Evolutionary conservation across 768 basidiomycete genomes (phyloP).

Genomic region (Sistotremastrum niveocremeum): DNA sequence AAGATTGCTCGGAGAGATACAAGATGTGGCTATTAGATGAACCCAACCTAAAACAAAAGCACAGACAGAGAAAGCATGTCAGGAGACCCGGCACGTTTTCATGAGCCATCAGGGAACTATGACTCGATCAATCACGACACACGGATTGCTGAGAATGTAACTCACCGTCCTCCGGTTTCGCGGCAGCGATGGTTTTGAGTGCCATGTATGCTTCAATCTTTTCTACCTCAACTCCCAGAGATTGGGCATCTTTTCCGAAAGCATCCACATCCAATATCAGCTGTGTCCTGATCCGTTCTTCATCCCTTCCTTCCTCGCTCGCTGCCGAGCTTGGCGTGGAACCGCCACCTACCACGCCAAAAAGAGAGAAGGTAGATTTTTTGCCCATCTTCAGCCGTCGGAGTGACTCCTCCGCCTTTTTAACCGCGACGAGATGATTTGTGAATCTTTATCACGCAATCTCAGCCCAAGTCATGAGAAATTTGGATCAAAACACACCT

Average conservation of each 20-base stretch:
- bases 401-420: constrained; percentile 85
- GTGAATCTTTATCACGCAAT: constrained; percentile 44
- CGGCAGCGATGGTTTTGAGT: constrained; percentile 22
- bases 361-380: constrained; percentile 66
- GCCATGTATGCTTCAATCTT: constrained; percentile 37
- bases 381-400: constrained; percentile 79
- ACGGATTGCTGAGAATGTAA: neutral
- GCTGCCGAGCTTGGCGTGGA: constrained; percentile 25
- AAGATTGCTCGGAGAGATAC: too few relatives aligned
- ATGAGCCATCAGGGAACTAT: too few relatives aligned
- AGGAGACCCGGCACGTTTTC: too few relatives aligned
- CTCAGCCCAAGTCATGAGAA: neutral
- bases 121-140: too few relatives aligned
- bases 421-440: constrained; percentile 66
- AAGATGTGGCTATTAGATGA: too few relatives aligned
- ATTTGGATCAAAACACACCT: constrained; percentile 10
- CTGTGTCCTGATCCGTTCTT: constrained; percentile 76
- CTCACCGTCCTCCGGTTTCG: neutral
- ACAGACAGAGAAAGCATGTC: too few relatives aligned
- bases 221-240: constrained; percentile 50
- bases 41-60: too few relatives aligned
- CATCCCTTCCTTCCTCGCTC: constrained; percentile 67
- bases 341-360: constrained; percentile 27
- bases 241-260: constrained; percentile 63
- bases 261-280: constrained; percentile 81